Evolutionary conservation across 352 stramenopile species (phyloP).

Genomic region (Pythium sp.): DNA sequence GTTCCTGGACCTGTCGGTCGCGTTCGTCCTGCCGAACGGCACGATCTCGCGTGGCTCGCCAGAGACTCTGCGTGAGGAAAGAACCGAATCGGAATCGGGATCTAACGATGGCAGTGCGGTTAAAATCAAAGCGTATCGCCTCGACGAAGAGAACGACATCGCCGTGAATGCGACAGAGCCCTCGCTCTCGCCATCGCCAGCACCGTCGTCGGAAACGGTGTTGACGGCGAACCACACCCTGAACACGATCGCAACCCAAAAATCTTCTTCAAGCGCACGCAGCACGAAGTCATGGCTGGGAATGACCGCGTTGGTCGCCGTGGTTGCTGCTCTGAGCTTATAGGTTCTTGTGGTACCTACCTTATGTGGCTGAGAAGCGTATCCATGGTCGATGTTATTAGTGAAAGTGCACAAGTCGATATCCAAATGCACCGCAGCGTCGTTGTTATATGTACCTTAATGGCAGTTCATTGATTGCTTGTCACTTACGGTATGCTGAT

Average conservation of each 20-base stretch:
- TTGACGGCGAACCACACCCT: neutral
- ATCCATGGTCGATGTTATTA: too few species aligned
- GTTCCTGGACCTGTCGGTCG: conserved; percentile 32
- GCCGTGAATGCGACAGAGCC: neutral
- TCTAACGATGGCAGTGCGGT: conserved; percentile 2
- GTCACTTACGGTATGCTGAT: too few species aligned
- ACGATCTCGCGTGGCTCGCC: conserved; percentile 19
- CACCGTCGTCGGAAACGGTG: neutral
- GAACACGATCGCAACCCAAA: neutral
- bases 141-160: neutral
- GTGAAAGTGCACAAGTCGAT: too few species aligned
- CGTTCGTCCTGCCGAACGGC: conserved; percentile 29
- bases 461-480: too few species aligned
- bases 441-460: too few species aligned
- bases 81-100: neutral
- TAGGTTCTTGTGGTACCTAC: neutral
- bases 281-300: neutral
- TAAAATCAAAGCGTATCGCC: neutral
- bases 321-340: neutral
- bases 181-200: neutral
- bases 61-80: conserved; percentile 17
- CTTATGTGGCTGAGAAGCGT: too few species aligned
- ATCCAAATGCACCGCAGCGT: too few species aligned
- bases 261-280: neutral
- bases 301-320: neutral